Conservation (phyloP, 805 yeast species). For the Wickerhamiella alocasiicola region DNA sequence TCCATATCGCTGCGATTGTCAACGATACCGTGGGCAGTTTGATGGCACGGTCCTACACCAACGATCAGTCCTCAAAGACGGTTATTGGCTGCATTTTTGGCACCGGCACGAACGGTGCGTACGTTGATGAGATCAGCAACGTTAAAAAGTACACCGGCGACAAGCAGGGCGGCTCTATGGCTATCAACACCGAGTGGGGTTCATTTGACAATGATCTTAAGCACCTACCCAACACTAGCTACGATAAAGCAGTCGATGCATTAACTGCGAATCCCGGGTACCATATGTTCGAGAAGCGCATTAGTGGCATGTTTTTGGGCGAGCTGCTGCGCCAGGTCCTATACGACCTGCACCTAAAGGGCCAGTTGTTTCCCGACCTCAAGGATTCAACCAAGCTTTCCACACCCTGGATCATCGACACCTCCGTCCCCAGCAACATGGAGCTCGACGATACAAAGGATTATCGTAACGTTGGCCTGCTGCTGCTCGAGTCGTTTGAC, state of each 20-base stretch:
- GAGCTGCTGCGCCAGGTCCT: constrained; percentile 69
- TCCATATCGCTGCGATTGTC: constrained; percentile 69
- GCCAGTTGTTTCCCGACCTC: constrained; percentile 37
- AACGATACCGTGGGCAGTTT: constrained; percentile 95
- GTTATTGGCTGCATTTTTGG: constrained; percentile 87
- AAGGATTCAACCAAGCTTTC: constrained; percentile 12
- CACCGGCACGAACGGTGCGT: constrained; percentile 96
- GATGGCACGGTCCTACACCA: constrained; percentile 72
- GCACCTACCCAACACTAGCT: constrained; percentile 64
- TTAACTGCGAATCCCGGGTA: constrained; percentile 69
- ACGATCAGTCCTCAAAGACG: constrained; percentile 57
- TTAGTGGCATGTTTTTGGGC: constrained; percentile 86
- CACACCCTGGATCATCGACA: constrained; percentile 63
- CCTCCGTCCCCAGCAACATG: constrained; percentile 75
- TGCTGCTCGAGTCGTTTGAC: constrained; percentile 43
- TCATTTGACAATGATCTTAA: constrained; percentile 79
- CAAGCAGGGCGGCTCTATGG: constrained; percentile 43
- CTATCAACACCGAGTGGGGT: constrained; percentile 96
- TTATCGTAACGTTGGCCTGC: constrained; percentile 26
- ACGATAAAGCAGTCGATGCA: constrained; percentile 60
- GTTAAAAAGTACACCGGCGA: constrained; percentile 55
- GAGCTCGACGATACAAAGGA: constrained; percentile 74
- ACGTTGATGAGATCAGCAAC: constrained; percentile 60
- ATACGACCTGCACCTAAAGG: constrained; percentile 46
- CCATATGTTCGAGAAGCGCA: constrained; percentile 88